A percentile compares a stretch with the other conserved stretches of the same genome.
phyloP scores from a whole-genome alignment of 2,329 filamentous ascomycete genomes.

The Tolypocladium inflatum region DNA sequence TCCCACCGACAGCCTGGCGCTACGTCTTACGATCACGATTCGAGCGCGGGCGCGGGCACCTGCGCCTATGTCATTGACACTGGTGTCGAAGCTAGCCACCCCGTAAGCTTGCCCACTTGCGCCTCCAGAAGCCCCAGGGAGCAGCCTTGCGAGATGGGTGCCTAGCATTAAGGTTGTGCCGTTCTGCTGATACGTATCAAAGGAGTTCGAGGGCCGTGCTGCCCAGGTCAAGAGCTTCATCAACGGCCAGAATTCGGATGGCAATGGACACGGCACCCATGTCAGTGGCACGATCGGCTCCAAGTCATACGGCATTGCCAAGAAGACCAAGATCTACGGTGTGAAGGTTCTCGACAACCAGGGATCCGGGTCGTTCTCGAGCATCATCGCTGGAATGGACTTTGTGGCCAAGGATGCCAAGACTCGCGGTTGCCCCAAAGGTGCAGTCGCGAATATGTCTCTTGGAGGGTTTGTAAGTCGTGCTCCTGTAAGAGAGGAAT shows the following conservation, averaged over 20 bases:
- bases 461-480: constrained; percentile 22
- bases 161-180: no score
- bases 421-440: constrained; percentile 24
- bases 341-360: constrained; percentile 26
- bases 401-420: constrained; percentile 23
- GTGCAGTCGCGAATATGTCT: constrained; percentile 40
- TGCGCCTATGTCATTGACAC: constrained; percentile 35
- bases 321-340: constrained; percentile 26
- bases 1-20: constrained; percentile 16
- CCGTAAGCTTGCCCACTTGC: constrained; percentile 15
- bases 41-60: constrained; percentile 22
- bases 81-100: constrained; percentile 23
- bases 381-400: constrained; percentile 30
- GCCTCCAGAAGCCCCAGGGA: no score
- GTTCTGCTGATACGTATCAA: background rate
- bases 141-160: background rate
- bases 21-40: constrained; percentile 22
- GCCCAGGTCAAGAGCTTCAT: constrained; percentile 23
- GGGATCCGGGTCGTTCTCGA: constrained; percentile 24
- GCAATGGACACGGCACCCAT: constrained; percentile 18
- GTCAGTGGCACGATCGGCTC: constrained; percentile 23
- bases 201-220: constrained; percentile 31
- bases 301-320: constrained; percentile 28
- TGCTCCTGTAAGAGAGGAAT: no score
- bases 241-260: constrained; percentile 16